Conservation (phyloP, 495 filamentous ascomycete species). For the Penicillium parvum region DNA sequence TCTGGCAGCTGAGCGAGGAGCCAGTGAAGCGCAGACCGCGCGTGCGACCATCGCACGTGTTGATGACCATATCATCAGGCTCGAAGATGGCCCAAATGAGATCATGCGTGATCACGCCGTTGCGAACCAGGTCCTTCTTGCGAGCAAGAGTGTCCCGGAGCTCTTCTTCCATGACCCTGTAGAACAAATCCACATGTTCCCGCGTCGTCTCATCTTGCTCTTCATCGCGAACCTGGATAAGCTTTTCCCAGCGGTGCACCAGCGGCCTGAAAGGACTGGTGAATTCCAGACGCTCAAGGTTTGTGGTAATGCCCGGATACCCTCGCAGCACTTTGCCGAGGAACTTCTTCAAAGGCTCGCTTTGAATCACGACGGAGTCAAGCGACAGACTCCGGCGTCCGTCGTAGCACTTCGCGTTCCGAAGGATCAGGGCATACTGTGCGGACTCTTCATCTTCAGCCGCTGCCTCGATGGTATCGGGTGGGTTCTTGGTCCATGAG, state of each 20-base stretch:
- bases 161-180: slow-evolving; percentile 53
- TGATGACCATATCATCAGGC: slow-evolving; percentile 41
- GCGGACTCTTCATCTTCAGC: slow-evolving; percentile 49
- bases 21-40: slow-evolving; percentile 34
- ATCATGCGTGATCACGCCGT: slow-evolving; percentile 56
- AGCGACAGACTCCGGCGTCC: slow-evolving; percentile 57
- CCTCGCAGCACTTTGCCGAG: slow-evolving; percentile 52
- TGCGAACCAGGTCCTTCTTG: slow-evolving; percentile 53
- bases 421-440: slow-evolving; percentile 50
- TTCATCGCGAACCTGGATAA: slow-evolving; percentile 44
- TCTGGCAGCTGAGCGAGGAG: slow-evolving; percentile 6
- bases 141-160: slow-evolving; percentile 52
- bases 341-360: slow-evolving; percentile 55
- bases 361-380: slow-evolving; percentile 62
- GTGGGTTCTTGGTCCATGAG: slow-evolving; percentile 35
- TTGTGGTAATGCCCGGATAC: slow-evolving; percentile 62
- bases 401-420: slow-evolving; percentile 53
- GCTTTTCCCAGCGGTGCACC: slow-evolving; percentile 61
- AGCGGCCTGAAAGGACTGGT: slow-evolving; percentile 57
- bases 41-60: slow-evolving; percentile 31
- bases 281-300: slow-evolving; percentile 56
- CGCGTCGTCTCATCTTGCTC: slow-evolving; percentile 46
- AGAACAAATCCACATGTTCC: slow-evolving; percentile 54
- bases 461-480: slow-evolving; percentile 42
- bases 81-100: slow-evolving; percentile 55